These are phyloP conservation scores for Cercospora sp. DNA, from an alignment of 2,329 filamentous ascomycete species.

Conservation along the genomic window DNA sequence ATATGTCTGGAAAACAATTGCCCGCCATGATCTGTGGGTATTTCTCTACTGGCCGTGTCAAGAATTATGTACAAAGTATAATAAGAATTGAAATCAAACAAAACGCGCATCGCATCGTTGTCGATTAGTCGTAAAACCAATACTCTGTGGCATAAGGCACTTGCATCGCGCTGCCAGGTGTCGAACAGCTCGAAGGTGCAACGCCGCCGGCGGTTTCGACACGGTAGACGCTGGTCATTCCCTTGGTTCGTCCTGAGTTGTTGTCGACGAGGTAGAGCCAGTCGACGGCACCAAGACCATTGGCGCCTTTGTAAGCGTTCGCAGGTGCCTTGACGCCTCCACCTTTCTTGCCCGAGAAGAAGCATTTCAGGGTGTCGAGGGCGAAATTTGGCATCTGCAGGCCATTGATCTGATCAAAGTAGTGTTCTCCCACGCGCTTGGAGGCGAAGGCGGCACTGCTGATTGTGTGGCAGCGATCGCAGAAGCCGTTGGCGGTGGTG, in stretches of 20 bases:
- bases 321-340: conserved; percentile 55
- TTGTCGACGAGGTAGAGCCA: conserved; percentile 51
- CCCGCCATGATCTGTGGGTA: not conserved
- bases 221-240: conserved; percentile 50
- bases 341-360: conserved; percentile 53
- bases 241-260: conserved; percentile 37
- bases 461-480: conserved; percentile 34
- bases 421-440: conserved; percentile 61
- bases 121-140: conserved; percentile 46
- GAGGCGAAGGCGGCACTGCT: conserved; percentile 15
- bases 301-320: conserved; percentile 41
- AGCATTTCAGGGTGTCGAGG: conserved; percentile 47
- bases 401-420: conserved; percentile 53
- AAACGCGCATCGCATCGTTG: not conserved
- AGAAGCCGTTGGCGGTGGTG: conserved; percentile 16
- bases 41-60: not conserved
- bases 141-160: conserved; percentile 51
- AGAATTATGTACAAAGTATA: not conserved
- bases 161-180: conserved; percentile 33
- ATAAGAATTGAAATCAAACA: not conserved
- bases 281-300: conserved; percentile 43
- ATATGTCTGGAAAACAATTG: not conserved
- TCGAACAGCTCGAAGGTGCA: conserved; percentile 43
- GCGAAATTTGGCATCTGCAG: conserved; percentile 60
- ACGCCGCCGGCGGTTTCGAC: conserved; percentile 51